phyloP scores from a whole-genome alignment of 1,139 yeast genomes.

The Scheffersomyces stambukii region DNA sequence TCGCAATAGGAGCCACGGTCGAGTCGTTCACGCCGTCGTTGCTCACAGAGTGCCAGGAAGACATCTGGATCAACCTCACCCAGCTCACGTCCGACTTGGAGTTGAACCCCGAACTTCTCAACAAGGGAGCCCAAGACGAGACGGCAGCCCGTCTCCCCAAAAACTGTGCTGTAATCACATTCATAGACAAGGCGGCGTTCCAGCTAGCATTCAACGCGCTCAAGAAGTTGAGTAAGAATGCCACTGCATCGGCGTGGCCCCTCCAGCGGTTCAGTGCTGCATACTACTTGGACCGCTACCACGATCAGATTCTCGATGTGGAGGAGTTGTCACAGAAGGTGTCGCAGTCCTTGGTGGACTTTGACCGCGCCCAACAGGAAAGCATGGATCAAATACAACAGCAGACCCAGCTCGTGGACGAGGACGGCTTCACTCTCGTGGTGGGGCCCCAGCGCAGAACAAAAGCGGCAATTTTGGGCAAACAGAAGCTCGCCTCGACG shows the following conservation, averaged over 20 bases:
- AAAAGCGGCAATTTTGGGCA: conserved; percentile 60
- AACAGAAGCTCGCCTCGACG: conserved; percentile 43
- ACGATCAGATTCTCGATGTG: conserved; percentile 38
- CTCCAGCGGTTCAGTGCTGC: conserved; percentile 22
- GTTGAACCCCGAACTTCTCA: conserved; percentile 14
- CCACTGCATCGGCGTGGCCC: conserved; percentile 30
- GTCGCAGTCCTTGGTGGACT: conserved; percentile 57
- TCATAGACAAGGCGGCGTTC: conserved; percentile 73
- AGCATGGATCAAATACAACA: conserved; percentile 55
- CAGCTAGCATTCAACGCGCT: conserved; percentile 62
- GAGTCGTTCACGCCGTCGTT: conserved; percentile 42
- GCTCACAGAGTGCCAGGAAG: conserved; percentile 41
- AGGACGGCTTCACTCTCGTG: conserved; percentile 89
- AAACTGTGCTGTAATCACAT: conserved; percentile 67
- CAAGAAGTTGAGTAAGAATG: conserved; percentile 37
- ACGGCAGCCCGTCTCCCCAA: conserved; percentile 53
- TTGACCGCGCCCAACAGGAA: conserved; percentile 68
- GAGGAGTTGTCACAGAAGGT: conserved; percentile 48
- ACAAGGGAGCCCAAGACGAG: conserved; percentile 19
- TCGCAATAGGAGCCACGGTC: conserved; percentile 59
- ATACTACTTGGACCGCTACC: conserved; percentile 25
- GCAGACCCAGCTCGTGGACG: conserved; percentile 67
- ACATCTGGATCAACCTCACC: conserved; percentile 55
- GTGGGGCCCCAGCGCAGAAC: conserved; percentile 85
- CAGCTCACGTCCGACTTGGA: conserved; percentile 59